Evolutionary conservation across 805 yeast genomes (phyloP).

Genomic region (Martiniozyma abietophila): DNA sequence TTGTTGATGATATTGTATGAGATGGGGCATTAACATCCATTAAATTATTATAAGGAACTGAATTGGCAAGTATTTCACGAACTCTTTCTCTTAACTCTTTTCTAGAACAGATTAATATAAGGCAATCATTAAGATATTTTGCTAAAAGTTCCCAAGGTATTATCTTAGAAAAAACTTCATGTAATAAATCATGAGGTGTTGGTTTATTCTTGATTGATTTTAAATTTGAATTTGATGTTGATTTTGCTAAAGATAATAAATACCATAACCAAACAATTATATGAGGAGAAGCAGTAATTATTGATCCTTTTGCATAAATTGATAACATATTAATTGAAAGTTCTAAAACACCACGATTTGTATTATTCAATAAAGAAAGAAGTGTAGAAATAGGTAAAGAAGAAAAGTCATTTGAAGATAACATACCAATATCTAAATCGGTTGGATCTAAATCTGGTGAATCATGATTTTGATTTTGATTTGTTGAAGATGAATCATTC

Average conservation of each 20-base stretch:
- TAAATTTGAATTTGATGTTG: slow-evolving; percentile 37
- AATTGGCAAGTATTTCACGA: neutral
- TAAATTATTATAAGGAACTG: neutral
- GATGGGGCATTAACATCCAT: too few relatives aligned
- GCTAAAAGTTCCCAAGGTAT: slow-evolving; percentile 60
- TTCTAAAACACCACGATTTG: slow-evolving; percentile 58
- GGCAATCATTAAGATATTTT: slow-evolving; percentile 51
- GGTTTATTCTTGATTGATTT: slow-evolving; percentile 39
- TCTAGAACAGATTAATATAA: slow-evolving; percentile 28
- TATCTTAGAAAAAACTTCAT: slow-evolving; percentile 33
- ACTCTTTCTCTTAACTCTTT: slow-evolving; percentile 15
- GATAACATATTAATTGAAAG: slow-evolving; percentile 59
- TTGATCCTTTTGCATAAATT: slow-evolving; percentile 63
- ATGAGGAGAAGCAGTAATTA: slow-evolving; percentile 63
- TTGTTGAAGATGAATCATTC: slow-evolving; percentile 2
- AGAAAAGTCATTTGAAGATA: slow-evolving; percentile 20
- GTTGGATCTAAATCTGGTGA: slow-evolving; percentile 6
- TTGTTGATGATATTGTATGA: neutral
- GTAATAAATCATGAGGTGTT: too few relatives aligned
- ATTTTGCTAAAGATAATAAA: slow-evolving; percentile 52
- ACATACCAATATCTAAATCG: slow-evolving; percentile 16
- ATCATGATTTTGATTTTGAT: neutral
- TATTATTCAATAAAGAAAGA: slow-evolving; percentile 45
- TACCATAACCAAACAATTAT: slow-evolving; percentile 71
- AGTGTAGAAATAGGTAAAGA: slow-evolving; percentile 35